A percentile compares a stretch with the other conserved stretches of the same genome.
Conservation (phyloP, 495 filamentous ascomycete species). For the Schizothecium vesticola region DNA sequence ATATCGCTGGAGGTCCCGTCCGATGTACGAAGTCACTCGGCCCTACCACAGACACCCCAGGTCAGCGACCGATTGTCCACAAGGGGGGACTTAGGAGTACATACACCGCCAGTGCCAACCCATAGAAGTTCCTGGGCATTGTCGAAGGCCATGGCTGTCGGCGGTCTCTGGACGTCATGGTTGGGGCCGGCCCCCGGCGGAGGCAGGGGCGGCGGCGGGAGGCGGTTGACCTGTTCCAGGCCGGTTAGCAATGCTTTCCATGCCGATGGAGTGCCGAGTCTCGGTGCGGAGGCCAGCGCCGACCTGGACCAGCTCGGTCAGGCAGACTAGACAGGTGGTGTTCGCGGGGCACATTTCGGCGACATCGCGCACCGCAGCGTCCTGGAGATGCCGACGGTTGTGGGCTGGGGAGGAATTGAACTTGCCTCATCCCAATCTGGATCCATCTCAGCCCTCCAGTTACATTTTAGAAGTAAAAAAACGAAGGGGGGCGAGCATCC, state of each 20-base stretch:
- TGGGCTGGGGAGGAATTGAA: not conserved
- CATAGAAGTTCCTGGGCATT: constrained; percentile 82
- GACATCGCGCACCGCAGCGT: not conserved
- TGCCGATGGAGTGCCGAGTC: not conserved
- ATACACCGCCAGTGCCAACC: constrained; percentile 83
- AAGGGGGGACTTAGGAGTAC: constrained; percentile 21
- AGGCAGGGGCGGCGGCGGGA: constrained; percentile 65
- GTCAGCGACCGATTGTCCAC: not conserved
- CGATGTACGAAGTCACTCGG: constrained; percentile 78
- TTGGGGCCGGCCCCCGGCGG: constrained; percentile 45
- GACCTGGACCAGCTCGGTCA: not conserved
- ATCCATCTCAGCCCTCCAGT: constrained; percentile 38
- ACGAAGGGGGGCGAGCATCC: not conserved
- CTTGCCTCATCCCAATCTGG: constrained; percentile 61
- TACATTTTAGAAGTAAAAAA: constrained; percentile 19
- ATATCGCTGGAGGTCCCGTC: constrained; percentile 65
- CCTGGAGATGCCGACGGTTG: not conserved
- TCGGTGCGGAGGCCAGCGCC: not conserved
- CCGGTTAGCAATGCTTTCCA: constrained; percentile 1
- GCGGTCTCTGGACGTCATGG: constrained; percentile 57
- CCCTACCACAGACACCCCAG: constrained; percentile 48
- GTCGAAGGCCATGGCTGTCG: constrained; percentile 78
- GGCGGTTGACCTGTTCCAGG: constrained; percentile 57
- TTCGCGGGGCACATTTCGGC: not conserved
- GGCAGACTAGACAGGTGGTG: not conserved